Percentiles rank a stretch among this genome's conserved stretches.
Evolutionary conservation across 1,139 yeast genomes (phyloP).

Genomic region (Sugiyamaella grinbergsii): DNA sequence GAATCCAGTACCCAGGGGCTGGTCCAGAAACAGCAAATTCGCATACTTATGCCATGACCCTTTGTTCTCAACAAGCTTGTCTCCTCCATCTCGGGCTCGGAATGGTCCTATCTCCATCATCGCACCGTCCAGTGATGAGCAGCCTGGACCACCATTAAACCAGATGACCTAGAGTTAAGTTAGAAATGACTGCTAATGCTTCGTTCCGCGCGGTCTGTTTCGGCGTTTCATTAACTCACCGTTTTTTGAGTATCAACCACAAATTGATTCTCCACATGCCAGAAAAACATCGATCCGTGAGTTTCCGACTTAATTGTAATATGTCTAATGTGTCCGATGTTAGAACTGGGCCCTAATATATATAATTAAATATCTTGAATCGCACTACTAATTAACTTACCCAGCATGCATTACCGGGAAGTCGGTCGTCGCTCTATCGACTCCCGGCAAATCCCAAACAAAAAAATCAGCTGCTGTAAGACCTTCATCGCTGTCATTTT

Average conservation of each 20-base stretch:
- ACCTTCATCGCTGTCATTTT: conserved; percentile 5
- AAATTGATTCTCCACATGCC: conserved; percentile 51
- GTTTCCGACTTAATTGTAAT: conserved; percentile 56
- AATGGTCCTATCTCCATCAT: conserved; percentile 91
- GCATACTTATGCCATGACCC: conserved; percentile 88
- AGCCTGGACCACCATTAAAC: conserved; percentile 90
- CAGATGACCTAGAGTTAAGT: conserved; percentile 52
- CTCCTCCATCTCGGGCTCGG: conserved; percentile 53
- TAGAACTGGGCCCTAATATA: too few relatives aligned
- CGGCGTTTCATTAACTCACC: too few relatives aligned
- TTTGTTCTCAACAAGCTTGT: conserved; percentile 54
- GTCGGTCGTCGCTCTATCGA: conserved; percentile 31
- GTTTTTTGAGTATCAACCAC: conserved; percentile 38
- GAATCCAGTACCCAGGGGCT: conserved; percentile 94
- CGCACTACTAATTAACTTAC: conserved; percentile 25
- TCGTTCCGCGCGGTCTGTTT: too few relatives aligned
- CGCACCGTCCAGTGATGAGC: conserved; percentile 98
- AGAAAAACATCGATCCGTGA: conserved; percentile 72
- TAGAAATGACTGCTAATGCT: background rate
- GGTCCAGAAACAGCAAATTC: conserved; percentile 84
- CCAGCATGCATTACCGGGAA: conserved; percentile 50
- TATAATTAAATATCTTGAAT: too few relatives aligned
- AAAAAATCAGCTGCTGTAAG: conserved; percentile 41
- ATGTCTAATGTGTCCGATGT: conserved; percentile 48
- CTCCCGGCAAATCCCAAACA: conserved; percentile 44